Conservation (phyloP, 2,329 filamentous ascomycete genomes). For the Neodidymelliopsis sp. region DNA sequence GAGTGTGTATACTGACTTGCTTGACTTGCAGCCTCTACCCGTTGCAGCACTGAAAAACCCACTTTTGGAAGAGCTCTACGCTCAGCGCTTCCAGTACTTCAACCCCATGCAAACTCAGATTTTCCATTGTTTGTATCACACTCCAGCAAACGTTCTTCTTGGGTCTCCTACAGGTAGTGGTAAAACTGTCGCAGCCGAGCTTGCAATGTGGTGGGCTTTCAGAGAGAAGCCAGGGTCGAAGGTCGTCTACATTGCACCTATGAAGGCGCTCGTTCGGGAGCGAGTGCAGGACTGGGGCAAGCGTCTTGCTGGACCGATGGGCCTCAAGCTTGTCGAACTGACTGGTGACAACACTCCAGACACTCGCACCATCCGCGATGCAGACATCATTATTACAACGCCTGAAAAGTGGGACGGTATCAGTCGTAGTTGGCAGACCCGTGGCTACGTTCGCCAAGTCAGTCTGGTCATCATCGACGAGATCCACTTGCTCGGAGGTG, state of each 20-base stretch:
- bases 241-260: conserved; percentile 98
- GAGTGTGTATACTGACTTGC: conserved; percentile 92
- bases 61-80: conserved; percentile 85
- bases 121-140: conserved; percentile 96
- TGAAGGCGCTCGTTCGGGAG: conserved; percentile 98
- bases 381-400: conserved; percentile 97
- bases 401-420: conserved; percentile 99
- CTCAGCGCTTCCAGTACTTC: conserved; percentile 90
- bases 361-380: conserved; percentile 91
- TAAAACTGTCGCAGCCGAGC: conserved; percentile 93
- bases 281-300: conserved; percentile 93
- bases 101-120: conserved; percentile 99
- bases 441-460: conserved; percentile 94
- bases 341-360: conserved; percentile 98
- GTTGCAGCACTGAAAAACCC: conserved; percentile 88
- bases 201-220: conserved; percentile 99
- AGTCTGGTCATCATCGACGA: conserved; percentile 98
- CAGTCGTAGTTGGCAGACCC: conserved; percentile 96
- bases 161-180: conserved; percentile 97
- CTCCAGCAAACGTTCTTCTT: conserved; percentile 86
- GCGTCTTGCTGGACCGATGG: conserved; percentile 81
- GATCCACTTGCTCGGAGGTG: conserved; percentile 95
- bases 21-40: conserved; percentile 89
- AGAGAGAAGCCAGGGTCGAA: conserved; percentile 93
- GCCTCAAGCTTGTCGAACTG: conserved; percentile 89